Percentiles rank a stretch among this genome's conserved stretches.
These are phyloP conservation scores for Aspergillus clavatus DNA, from an alignment of 2,329 filamentous ascomycete species.

Conservation along the genomic window DNA sequence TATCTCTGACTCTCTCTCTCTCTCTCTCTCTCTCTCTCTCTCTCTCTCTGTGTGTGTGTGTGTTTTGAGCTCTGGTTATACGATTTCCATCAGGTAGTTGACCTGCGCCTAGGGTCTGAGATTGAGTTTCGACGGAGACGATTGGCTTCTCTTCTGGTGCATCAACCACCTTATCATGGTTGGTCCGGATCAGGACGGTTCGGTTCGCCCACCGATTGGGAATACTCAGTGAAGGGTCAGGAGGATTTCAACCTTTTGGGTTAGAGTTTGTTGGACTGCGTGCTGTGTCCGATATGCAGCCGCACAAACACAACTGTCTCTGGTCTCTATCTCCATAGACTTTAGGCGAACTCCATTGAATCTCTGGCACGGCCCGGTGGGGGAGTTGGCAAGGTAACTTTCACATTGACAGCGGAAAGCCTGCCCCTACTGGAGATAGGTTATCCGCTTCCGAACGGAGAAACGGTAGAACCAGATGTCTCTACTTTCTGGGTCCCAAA, in stretches of 20 bases:
- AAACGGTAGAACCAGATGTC: neutral
- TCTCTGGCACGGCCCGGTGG: too few relatives aligned
- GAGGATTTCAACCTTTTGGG: neutral
- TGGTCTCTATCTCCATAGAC: too few relatives aligned
- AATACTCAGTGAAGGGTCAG: neutral
- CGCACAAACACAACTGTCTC: too few relatives aligned
- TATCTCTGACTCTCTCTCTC: too few relatives aligned
- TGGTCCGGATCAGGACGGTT: neutral
- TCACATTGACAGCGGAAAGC: neutral
- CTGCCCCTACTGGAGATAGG: neutral
- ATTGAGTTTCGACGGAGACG: neutral
- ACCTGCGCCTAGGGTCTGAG: neutral
- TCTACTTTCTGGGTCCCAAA: neutral
- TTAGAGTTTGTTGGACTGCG: neutral
- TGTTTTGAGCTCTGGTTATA: neutral
- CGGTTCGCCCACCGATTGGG: neutral
- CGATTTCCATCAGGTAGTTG: neutral
- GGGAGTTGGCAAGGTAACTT: too few relatives aligned
- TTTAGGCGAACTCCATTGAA: too few relatives aligned
- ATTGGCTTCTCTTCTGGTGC: neutral
- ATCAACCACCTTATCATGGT: neutral
- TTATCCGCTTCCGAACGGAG: neutral
- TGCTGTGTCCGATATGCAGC: neutral
- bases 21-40: too few relatives aligned
- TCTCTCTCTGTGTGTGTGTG: too few relatives aligned